Conservation (phyloP, 148 eudicot species). For the Vaccinium macrocarpon region DNA sequence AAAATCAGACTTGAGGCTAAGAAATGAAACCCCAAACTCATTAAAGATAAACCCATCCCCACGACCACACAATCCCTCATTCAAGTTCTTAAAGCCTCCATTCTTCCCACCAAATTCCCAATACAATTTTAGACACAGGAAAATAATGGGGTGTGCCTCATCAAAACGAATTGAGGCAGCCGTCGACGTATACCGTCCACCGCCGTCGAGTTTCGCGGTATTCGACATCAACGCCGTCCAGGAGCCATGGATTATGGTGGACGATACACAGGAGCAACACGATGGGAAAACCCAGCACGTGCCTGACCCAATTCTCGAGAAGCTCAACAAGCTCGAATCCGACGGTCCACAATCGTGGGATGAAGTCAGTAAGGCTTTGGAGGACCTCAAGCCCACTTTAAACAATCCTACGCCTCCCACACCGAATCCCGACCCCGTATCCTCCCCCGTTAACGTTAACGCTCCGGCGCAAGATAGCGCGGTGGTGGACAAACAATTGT, state of each 20-base stretch:
- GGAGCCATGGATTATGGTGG: conserved; percentile 82
- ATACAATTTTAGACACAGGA: background rate
- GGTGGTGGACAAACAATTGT: background rate
- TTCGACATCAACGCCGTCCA: conserved; percentile 73
- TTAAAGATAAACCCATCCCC: conserved; percentile 1
- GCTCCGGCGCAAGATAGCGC: conserved; percentile 18
- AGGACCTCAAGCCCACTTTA: conserved; percentile 52
- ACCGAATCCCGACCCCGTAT: conserved; percentile 12
- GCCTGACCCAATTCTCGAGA: conserved; percentile 63
- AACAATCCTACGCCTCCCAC: conserved; percentile 18
- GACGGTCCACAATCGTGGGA: conserved; percentile 92
- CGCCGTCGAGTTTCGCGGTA: conserved; percentile 64
- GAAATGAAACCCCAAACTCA: background rate
- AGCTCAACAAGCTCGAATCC: conserved; percentile 62
- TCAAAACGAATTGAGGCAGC: conserved; percentile 61
- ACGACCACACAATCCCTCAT: conserved; percentile 11
- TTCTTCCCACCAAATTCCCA: background rate
- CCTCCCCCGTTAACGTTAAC: background rate
- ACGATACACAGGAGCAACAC: conserved; percentile 19
- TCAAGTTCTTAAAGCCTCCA: background rate
- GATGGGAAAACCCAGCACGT: conserved; percentile 42
- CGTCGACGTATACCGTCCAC: conserved; percentile 59
- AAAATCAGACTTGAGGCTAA: background rate
- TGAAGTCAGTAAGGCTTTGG: conserved; percentile 78
- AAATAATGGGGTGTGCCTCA: conserved; percentile 72